Base-by-base conservation (phyloP, 352 stramenopile genomes). In the Phytophthora sp. region DNA sequence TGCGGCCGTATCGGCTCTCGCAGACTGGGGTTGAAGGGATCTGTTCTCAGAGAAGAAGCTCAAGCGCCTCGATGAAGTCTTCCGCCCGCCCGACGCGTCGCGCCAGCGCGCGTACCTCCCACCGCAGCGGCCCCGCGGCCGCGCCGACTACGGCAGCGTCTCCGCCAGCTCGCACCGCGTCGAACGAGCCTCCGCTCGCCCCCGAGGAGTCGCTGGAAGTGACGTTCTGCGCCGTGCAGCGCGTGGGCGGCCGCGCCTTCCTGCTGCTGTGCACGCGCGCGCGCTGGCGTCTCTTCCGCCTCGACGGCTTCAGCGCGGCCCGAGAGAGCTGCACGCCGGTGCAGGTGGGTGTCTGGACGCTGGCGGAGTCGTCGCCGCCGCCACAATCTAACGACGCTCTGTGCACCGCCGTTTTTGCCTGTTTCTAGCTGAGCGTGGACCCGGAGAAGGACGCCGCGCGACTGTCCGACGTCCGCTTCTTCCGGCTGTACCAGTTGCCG, bases 151-250 rank as follows among this genome's bases (percentile, higher is more conserved):
- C 8, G 18, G 1, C 18, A 24, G 24, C 45, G 0, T 48, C 54
- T 51, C 42, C 51, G n/a, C 27, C 51, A 50, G 24, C 35, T 15
- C 23, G 27, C 28, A 18, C 4, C 35, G 46, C 32, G 12, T 66
- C 53, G 21, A 66, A 56, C 17, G 60, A 51, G 10, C 23, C 54
- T 3, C 43, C 65, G 51, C 10, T 31, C 43, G 43, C 28, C 9
- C 17, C 52, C 32, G 48, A 77, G 38, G 54, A 43, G 12, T 60
- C 71, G 4, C 51, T 67, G 20, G 74, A 88, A 55, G 75, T 90
- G 45, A 92, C 69, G 24, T 90, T 87, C 69, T 90, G 82, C 70
- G 32, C 76, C 15, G 52, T 92, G 7, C 74, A 92, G 41, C 79
- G 82, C 48, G 78, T 90, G 26, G 59, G 54, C 46, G 55, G 45